Evolutionary conservation across 2,329 filamentous ascomycete genomes (phyloP).

Genomic region (Fusarium sp.): DNA sequence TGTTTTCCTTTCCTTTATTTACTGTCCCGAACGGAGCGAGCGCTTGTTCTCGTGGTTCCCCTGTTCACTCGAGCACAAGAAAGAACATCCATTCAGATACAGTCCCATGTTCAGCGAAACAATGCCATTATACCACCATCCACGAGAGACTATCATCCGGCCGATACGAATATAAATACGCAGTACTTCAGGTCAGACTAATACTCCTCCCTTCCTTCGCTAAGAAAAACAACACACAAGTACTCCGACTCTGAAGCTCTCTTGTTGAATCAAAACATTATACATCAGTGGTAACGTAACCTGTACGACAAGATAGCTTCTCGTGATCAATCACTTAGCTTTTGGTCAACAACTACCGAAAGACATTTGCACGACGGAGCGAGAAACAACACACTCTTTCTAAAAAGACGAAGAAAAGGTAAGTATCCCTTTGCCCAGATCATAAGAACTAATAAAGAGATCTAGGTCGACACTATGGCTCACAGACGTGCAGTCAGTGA

Average conservation of each 20-base stretch:
- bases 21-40: not conserved
- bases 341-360: constrained; percentile 29
- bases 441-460: constrained; percentile 30
- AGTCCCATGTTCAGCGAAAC: constrained; percentile 27
- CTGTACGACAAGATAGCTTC: constrained; percentile 39
- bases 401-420: constrained; percentile 15
- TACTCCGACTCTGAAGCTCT: constrained; percentile 10
- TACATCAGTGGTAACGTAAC: constrained; percentile 33
- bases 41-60: constrained; percentile 14
- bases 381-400: not conserved
- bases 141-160: constrained; percentile 4
- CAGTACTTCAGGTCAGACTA: not conserved
- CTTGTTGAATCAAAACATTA: constrained; percentile 2
- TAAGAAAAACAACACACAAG: constrained; percentile 19
- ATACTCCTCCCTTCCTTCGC: not conserved
- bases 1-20: constrained; percentile 7
- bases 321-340: constrained; percentile 32
- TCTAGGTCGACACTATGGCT: constrained; percentile 21
- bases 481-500: constrained; percentile 16
- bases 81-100: constrained; percentile 14
- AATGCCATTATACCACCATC: constrained; percentile 8
- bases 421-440: constrained; percentile 11
- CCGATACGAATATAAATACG: constrained; percentile 6
- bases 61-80: constrained; percentile 15
- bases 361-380: constrained; percentile 25